A percentile compares a stretch with the other conserved stretches of the same genome.
Evolutionary conservation across 2,329 filamentous ascomycete genomes (phyloP).

Genomic region (Tolypocladium pustulatum): DNA sequence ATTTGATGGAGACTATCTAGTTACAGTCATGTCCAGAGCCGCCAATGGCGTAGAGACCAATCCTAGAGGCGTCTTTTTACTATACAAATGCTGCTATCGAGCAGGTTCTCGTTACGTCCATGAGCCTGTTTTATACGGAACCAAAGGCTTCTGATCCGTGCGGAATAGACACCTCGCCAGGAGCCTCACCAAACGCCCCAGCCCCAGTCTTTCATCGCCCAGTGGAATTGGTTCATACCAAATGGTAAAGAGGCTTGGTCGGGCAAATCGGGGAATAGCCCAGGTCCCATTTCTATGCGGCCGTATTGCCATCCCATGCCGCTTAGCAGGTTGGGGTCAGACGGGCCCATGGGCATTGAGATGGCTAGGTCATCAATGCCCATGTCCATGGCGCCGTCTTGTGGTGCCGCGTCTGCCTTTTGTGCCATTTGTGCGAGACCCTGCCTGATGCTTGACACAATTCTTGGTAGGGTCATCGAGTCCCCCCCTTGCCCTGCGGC

Average conservation of each 20-base stretch:
- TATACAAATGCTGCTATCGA: too few species aligned
- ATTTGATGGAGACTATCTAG: too few species aligned
- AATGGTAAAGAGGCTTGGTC: neutral
- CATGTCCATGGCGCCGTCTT: neutral
- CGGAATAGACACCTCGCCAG: neutral
- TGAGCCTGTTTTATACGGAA: too few species aligned
- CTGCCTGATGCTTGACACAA: neutral
- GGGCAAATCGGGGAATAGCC: neutral
- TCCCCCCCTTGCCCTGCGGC: neutral
- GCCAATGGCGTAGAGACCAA: too few species aligned
- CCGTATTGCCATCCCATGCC: neutral
- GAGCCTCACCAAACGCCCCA: neutral
- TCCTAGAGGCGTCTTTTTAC: too few species aligned
- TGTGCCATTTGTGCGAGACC: neutral
- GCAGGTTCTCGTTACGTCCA: too few species aligned
- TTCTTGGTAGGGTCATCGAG: neutral
- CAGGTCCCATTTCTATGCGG: neutral
- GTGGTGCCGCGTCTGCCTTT: neutral
- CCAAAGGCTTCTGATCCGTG: neutral
- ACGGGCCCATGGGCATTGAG: neutral
- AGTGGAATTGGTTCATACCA: neutral
- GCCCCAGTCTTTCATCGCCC: neutral
- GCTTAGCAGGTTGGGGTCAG: neutral
- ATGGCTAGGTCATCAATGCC: neutral
- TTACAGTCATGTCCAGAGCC: too few species aligned